Evolutionary conservation across 345 rosid genomes (phyloP).

Genomic region (Ricinus communis): DNA sequence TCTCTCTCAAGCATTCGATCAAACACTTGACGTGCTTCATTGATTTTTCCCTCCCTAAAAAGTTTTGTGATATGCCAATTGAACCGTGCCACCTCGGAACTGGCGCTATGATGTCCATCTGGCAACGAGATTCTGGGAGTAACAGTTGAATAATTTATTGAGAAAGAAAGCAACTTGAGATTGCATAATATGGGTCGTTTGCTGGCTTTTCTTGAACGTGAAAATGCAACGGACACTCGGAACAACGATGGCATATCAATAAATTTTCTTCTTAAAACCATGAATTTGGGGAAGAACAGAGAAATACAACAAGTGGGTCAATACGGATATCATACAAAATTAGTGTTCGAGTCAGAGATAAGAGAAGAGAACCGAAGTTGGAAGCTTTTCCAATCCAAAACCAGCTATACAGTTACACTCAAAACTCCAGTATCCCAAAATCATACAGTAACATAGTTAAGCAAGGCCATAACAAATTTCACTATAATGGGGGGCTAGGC

Average conservation of each 20-base stretch:
- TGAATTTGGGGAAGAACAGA: not conserved
- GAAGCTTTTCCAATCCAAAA: too few species aligned
- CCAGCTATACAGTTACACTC: too few species aligned
- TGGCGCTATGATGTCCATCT: slow-evolving; percentile 24
- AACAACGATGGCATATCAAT: slow-evolving; percentile 13
- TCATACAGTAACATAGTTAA: not conserved
- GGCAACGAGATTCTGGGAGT: slow-evolving; percentile 20
- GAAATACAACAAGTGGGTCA: too few species aligned
- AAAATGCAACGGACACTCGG: not conserved
- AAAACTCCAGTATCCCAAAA: not conserved
- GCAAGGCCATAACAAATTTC: not conserved
- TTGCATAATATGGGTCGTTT: not conserved
- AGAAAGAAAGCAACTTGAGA: not conserved
- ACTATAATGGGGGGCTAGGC: not conserved
- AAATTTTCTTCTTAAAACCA: not conserved
- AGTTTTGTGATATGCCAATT: slow-evolving; percentile 51
- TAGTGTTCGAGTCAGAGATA: too few species aligned
- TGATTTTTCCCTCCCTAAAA: slow-evolving; percentile 43
- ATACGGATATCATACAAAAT: too few species aligned
- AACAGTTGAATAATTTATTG: not conserved
- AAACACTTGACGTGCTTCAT: slow-evolving; percentile 62
- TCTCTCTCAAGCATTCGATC: slow-evolving; percentile 60
- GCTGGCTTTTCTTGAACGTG: not conserved
- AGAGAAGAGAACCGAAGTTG: too few species aligned
- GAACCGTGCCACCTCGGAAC: slow-evolving; percentile 37